A percentile compares a stretch with the other conserved stretches of the same genome.
Conservation (phyloP, 2,329 filamentous ascomycete genomes). For the Thielaviopsis populi region DNA sequence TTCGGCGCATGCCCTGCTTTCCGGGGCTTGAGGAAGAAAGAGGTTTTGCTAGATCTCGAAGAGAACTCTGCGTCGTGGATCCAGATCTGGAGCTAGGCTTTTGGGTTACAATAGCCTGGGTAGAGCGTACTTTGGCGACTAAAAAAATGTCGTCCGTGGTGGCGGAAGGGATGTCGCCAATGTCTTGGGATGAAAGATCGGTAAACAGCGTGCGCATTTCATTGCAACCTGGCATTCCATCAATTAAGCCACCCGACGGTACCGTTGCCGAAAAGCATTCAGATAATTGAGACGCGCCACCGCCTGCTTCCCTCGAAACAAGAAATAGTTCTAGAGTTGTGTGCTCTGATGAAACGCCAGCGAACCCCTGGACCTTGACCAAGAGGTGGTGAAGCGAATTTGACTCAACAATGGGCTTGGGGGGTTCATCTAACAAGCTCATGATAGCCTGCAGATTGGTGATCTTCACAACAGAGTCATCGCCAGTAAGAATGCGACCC, state of each 20-base stretch:
- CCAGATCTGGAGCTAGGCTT: slow-evolving; percentile 40
- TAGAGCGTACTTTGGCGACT: slow-evolving; percentile 61
- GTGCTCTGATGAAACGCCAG: slow-evolving; percentile 58
- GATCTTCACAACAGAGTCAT: slow-evolving; percentile 85
- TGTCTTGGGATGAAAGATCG: slow-evolving; percentile 65
- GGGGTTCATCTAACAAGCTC: slow-evolving; percentile 80
- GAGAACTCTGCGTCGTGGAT: slow-evolving; percentile 29
- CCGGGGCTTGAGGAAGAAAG: slow-evolving; percentile 28
- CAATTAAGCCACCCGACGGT: slow-evolving; percentile 56
- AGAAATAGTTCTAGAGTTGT: slow-evolving; percentile 66
- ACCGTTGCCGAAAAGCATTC: slow-evolving; percentile 73
- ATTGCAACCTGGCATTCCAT: slow-evolving; percentile 46
- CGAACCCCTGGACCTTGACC: slow-evolving; percentile 70
- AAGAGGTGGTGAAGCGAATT: slow-evolving; percentile 66
- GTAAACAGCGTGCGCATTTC: slow-evolving; percentile 76
- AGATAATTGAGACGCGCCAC: slow-evolving; percentile 52
- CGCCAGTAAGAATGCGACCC: slow-evolving; percentile 74
- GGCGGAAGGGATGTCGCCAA: slow-evolving; percentile 44
- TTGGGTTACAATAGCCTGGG: slow-evolving; percentile 31
- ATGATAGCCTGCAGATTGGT: slow-evolving; percentile 88
- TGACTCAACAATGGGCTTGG: slow-evolving; percentile 49
- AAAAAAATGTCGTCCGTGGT: slow-evolving; percentile 67
- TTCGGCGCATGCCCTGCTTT: slow-evolving; percentile 43
- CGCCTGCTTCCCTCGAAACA: slow-evolving; percentile 52
- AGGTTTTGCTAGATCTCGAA: slow-evolving; percentile 32